Evolutionary conservation across 2,329 filamentous ascomycete species (phyloP), one percentile per base, ranked within the genome.

Genomic region (Fragosphaeria purpurea): DNA sequence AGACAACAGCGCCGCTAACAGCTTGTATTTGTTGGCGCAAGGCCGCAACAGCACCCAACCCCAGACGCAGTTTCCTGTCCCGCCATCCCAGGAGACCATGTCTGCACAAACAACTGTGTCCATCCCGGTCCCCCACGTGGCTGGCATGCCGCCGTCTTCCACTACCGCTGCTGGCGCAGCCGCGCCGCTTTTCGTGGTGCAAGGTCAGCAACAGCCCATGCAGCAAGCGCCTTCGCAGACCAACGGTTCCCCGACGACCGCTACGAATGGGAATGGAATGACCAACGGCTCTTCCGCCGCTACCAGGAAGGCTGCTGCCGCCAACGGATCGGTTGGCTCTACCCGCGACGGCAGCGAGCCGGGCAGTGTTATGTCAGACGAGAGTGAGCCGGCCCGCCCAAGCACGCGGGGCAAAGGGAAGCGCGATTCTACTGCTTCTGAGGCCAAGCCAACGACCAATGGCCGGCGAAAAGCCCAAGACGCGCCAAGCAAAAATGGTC

Each of bases 1-100:
- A 67, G 91, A 95, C 48, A 95, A 91, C 60, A 91, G 95, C 69
- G 93, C 91, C 42, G 93, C 91, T 47, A 97, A 96, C 64, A 90
- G 93, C 34, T 75, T 98, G 1, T 94, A 88, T 60, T 85, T 96
- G 78, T 75, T 98, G 52, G 90, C 93, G 1, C 83, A 88, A 61
- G 81, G 82, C 22, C 67, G 70, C 32, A 82, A 71, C 74, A 79
- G 69, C 69, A 75, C 64, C 53, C 80, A 71, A 55, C 66, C 70
- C 11, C 60, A 70, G 13, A 72, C 67, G 57, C 74, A 68, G 59
- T 76, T 78, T 69, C 60, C 71, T 57, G 65, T 69, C 2, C 55
- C 56, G 7, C 63, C 62, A 6, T 62, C 70, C 43, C 69, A 69
- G 41, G 70, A 75, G 46, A 69, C 71, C 13, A 69, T 70, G 6